Conservation (phyloP, 1,139 yeast species). For the Candida glucosophila region DNA sequence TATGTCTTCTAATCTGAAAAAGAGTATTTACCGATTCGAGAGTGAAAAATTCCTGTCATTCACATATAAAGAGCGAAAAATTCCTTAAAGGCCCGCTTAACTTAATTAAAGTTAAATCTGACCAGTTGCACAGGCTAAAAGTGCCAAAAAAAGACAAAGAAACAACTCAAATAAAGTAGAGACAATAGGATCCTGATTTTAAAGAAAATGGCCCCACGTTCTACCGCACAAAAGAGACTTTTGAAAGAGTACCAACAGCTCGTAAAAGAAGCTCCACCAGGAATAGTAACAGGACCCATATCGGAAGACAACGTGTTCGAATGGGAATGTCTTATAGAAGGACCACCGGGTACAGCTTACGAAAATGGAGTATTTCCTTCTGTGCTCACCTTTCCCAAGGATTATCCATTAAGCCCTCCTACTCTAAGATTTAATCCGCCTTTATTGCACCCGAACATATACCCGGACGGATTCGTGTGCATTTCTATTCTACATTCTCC, state of each 20-base stretch:
- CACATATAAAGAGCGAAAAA: conserved; percentile 1
- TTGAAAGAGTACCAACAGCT: conserved; percentile 86
- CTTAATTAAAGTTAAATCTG: too few species aligned
- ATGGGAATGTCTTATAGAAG: conserved; percentile 91
- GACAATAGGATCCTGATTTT: too few species aligned
- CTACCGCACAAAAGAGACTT: conserved; percentile 79
- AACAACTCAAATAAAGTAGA: too few species aligned
- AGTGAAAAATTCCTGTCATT: too few species aligned
- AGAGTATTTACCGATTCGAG: too few species aligned
- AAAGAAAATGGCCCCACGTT: conserved; percentile 40
- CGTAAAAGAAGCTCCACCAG: conserved; percentile 83
- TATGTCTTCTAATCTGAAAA: too few species aligned
- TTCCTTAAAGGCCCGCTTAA: too few species aligned
- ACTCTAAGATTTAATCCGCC: conserved; percentile 75
- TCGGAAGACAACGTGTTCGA: conserved; percentile 71
- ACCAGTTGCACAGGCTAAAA: too few species aligned
- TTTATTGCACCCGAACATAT: conserved; percentile 85
- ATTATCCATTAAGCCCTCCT: conserved; percentile 92
- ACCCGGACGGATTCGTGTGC: conserved; percentile 92
- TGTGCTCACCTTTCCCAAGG: conserved; percentile 69
- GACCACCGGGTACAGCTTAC: conserved; percentile 89
- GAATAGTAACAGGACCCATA: conserved; percentile 88
- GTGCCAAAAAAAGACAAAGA: too few species aligned
- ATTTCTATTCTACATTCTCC: conserved; percentile 92
- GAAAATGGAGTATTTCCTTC: conserved; percentile 94